Percentiles rank a stretch among this genome's conserved stretches.
These are phyloP conservation scores for Ophiostoma montium DNA, from an alignment of 2,329 filamentous ascomycete species.

Conservation along the genomic window DNA sequence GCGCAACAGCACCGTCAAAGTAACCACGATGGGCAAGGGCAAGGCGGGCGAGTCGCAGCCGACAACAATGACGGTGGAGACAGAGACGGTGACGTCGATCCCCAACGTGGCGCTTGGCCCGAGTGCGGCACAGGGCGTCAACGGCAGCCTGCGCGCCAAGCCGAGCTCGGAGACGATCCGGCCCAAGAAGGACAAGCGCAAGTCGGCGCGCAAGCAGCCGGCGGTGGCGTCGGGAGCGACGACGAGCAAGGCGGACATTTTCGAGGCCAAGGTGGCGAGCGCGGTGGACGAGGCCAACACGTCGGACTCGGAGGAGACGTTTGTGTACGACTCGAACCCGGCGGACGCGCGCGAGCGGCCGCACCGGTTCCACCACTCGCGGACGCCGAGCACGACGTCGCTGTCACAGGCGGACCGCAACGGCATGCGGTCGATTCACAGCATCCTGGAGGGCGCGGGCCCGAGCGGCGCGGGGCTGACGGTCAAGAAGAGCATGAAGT, in stretches of 20 bases:
- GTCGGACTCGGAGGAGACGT: constrained; percentile 95
- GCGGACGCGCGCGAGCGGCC: constrained; percentile 49
- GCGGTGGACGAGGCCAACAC: constrained; percentile 93
- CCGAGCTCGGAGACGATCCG: constrained; percentile 92
- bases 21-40: constrained; percentile 36
- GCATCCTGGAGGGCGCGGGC: constrained; percentile 41
- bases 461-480: constrained; percentile 27
- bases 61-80: constrained; percentile 94
- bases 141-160: constrained; percentile 68
- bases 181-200: constrained; percentile 87
- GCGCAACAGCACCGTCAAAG: constrained; percentile 48
- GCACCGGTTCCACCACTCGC: constrained; percentile 63
- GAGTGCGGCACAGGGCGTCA: constrained; percentile 47
- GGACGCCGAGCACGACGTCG: constrained; percentile 88
- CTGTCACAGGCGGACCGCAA: constrained; percentile 50
- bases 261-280: constrained; percentile 91
- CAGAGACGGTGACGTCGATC: constrained; percentile 84
- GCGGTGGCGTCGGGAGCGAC: constrained; percentile 59
- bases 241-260: constrained; percentile 93
- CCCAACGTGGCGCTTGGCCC: constrained; percentile 65
- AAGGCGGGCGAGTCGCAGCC: constrained; percentile 62
- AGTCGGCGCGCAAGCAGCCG: constrained; percentile 58
- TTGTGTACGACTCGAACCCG: constrained; percentile 97
- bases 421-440: constrained; percentile 49
- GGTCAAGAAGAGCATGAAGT: constrained; percentile 92